Percentiles rank a stretch among this genome's conserved stretches.
Evolutionary conservation across 768 basidiomycete species (phyloP).

Genomic region (Tulasnella sp.): DNA sequence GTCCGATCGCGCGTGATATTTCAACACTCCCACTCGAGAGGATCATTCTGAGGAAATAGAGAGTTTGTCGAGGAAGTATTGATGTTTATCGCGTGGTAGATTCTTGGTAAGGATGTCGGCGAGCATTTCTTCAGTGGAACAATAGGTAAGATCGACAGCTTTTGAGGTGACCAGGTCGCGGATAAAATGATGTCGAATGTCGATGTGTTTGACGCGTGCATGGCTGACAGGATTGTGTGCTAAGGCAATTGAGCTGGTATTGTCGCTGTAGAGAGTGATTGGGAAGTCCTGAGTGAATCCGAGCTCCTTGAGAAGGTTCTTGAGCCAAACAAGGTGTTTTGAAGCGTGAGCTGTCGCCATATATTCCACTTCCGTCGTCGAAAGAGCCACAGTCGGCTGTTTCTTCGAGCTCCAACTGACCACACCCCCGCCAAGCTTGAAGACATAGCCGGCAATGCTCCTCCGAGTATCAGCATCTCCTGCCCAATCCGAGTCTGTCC

Average conservation of each 20-base stretch:
- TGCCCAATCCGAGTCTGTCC: slow-evolving; percentile 24
- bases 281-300: slow-evolving; percentile 8
- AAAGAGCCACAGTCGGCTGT: slow-evolving; percentile 31
- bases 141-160: neutral
- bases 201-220: slow-evolving; percentile 2
- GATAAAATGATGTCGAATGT: neutral
- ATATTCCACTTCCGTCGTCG: slow-evolving; percentile 22
- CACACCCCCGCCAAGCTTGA: slow-evolving; percentile 28
- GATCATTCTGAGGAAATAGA: no score
- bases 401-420: slow-evolving; percentile 30
- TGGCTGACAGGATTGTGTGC: slow-evolving; percentile 3
- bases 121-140: slow-evolving; percentile 6
- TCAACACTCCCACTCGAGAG: no score
- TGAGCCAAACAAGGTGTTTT: slow-evolving; percentile 17
- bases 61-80: no score
- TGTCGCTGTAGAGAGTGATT: slow-evolving; percentile 15
- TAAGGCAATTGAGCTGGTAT: slow-evolving; percentile 3
- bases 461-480: slow-evolving; percentile 22
- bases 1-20: no score
- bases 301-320: slow-evolving; percentile 18
- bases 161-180: neutral
- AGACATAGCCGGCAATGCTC: slow-evolving; percentile 29
- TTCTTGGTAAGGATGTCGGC: slow-evolving; percentile 14
- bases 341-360: neutral
- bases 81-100: neutral